Percentiles rank a stretch among this genome's conserved stretches.
Evolutionary conservation across 768 basidiomycete species (phyloP).

Genomic region (Candolleomyces efflorescens): DNA sequence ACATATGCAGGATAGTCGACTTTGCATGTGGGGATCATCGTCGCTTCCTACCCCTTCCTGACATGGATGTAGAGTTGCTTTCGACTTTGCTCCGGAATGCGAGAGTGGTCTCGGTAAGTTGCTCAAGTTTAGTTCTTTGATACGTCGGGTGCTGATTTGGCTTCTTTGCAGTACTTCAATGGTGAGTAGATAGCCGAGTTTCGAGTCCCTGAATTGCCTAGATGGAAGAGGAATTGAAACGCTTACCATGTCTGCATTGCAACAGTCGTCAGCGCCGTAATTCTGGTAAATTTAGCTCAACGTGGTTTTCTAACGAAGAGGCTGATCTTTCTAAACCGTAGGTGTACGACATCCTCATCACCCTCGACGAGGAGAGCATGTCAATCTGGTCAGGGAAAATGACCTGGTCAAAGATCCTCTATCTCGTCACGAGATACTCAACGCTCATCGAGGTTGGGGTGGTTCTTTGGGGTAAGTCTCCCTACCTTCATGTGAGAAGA

Average conservation of each 20-base stretch:
- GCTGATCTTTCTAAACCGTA: neutral
- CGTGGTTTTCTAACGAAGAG: neutral
- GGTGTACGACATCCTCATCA: conserved; percentile 17
- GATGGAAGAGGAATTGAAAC: neutral
- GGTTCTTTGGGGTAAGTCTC: conserved; percentile 15
- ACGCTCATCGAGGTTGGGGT: conserved; percentile 17
- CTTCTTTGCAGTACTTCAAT: neutral
- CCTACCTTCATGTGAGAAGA: neutral
- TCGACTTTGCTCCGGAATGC: neutral
- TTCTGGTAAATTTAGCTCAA: neutral
- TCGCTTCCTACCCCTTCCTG: too few relatives aligned
- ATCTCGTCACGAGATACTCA: conserved; percentile 18
- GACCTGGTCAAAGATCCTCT: conserved; percentile 15
- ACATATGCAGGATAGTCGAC: too few relatives aligned
- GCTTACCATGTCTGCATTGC: neutral
- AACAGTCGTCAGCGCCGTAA: conserved; percentile 3
- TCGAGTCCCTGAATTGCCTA: neutral
- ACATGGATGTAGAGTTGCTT: neutral
- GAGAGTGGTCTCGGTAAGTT: conserved; percentile 1
- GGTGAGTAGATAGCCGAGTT: neutral
- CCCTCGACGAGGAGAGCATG: conserved; percentile 13
- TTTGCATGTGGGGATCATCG: too few relatives aligned
- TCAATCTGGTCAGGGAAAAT: conserved; percentile 15
- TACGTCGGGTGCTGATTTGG: neutral
- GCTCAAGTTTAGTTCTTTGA: neutral